A percentile compares a stretch with the other conserved stretches of the same genome.
Evolutionary conservation across 1,284 basidiomycete species (phyloP).

Genomic region (Cystobasidiaceae sp.): DNA sequence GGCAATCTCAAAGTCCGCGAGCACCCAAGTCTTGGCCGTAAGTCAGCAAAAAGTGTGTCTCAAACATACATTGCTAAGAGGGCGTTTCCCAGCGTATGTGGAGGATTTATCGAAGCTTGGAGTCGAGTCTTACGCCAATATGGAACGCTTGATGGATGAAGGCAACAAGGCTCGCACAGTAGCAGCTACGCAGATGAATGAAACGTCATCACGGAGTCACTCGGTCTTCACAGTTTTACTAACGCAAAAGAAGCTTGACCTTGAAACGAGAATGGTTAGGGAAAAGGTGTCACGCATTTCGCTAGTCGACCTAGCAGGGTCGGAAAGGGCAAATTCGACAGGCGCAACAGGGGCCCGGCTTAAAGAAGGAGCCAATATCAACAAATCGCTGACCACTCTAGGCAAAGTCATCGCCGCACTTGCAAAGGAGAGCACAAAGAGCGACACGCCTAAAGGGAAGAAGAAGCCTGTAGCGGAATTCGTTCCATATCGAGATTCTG

Average conservation of each 20-base stretch:
- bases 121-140: constrained; percentile 84
- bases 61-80: no score
- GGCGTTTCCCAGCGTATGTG: constrained; percentile 96
- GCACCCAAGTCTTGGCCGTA: constrained; percentile 62
- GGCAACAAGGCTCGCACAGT: constrained; percentile 90
- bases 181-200: constrained; percentile 95
- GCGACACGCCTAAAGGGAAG: constrained; percentile 56
- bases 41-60: not conserved
- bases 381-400: constrained; percentile 85
- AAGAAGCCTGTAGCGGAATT: constrained; percentile 63
- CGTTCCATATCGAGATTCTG: constrained; percentile 85
- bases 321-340: constrained; percentile 89
- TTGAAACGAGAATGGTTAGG: constrained; percentile 74
- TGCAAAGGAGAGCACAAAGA: constrained; percentile 55
- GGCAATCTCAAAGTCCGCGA: constrained; percentile 94
- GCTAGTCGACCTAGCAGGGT: constrained; percentile 82
- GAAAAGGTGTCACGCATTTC: constrained; percentile 94
- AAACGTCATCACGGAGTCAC: constrained; percentile 91
- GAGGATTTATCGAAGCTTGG: constrained; percentile 92
- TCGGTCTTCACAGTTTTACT: constrained; percentile 88
- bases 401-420: constrained; percentile 93
- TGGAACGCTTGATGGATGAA: constrained; percentile 99
- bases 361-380: constrained; percentile 76
- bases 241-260: constrained; percentile 76
- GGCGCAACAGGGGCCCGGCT: constrained; percentile 84